These are phyloP conservation scores for Stereum hirsutum DNA, from an alignment of 1,284 basidiomycete genomes.

Conservation along the genomic window DNA sequence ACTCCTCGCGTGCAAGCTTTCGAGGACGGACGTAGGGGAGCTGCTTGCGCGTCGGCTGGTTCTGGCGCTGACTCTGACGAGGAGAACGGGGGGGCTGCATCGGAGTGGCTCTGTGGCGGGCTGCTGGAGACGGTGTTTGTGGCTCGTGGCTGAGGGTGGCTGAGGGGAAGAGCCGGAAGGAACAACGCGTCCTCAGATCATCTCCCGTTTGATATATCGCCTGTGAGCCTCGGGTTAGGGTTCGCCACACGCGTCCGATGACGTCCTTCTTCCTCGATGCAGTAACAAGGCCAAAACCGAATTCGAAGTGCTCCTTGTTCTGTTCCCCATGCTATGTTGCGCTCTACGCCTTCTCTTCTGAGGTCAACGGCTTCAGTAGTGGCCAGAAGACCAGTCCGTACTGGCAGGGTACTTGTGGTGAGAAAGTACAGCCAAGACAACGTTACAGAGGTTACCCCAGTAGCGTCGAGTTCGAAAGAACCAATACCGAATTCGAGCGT, in stretches of 20 bases:
- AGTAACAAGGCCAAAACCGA: not conserved
- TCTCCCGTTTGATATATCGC: not conserved
- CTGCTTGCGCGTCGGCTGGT: not conserved
- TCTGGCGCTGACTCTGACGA: not conserved
- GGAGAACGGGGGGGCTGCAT: conserved; percentile 1
- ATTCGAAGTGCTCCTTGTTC: not conserved
- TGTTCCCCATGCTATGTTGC: not conserved
- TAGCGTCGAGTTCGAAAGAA: no score
- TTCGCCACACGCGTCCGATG: not conserved
- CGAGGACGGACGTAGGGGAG: conserved; percentile 6
- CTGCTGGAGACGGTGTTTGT: no score
- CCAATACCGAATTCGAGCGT: not conserved
- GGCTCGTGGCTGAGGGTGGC: no score
- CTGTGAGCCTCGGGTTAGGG: not conserved
- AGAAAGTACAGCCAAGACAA: not conserved
- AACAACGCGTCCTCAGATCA: not conserved
- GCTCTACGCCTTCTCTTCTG: no score
- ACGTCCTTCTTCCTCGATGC: not conserved
- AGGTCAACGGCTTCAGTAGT: no score
- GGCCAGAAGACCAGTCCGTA: no score
- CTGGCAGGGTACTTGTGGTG: no score
- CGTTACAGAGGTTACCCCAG: not conserved
- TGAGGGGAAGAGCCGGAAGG: not conserved
- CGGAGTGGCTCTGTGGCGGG: not conserved
- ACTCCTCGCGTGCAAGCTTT: conserved; percentile 7